These are phyloP conservation scores for Apiospora aurea DNA, from an alignment of 2,329 filamentous ascomycete species.

Conservation along the genomic window DNA sequence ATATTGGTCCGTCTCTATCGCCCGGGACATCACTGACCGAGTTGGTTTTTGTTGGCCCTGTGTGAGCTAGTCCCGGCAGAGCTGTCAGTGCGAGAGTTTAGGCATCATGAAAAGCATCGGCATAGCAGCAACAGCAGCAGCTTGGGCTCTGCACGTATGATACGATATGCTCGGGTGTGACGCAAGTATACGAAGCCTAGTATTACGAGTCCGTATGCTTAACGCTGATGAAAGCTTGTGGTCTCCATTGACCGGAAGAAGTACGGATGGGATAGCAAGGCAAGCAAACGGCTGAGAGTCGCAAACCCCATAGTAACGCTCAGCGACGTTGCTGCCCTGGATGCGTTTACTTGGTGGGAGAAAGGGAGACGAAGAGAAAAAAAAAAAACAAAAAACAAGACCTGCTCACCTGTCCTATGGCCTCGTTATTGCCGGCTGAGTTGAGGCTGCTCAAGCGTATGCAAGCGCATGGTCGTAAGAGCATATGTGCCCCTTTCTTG, in stretches of 20 bases:
- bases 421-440: constrained; percentile 13
- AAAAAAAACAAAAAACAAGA: no score
- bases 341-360: no score
- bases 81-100: constrained; percentile 16
- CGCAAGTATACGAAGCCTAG: neutral
- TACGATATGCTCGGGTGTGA: neutral
- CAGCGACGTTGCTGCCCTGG: no score
- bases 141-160: neutral
- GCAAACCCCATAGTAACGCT: no score
- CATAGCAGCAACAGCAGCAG: neutral
- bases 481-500: neutral
- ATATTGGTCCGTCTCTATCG: neutral
- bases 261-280: neutral
- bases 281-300: neutral
- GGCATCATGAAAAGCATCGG: neutral
- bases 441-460: neutral
- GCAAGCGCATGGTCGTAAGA: neutral
- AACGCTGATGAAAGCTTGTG: neutral
- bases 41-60: neutral
- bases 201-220: neutral
- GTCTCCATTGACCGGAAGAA: no score
- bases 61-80: neutral
- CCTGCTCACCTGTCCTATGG: neutral
- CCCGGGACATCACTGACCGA: neutral
- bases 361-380: no score